Percentiles rank a stretch among this genome's conserved stretches.
These are phyloP conservation scores for Globisporangium radiosum DNA, from an alignment of 352 stramenopile species.

Conservation along the genomic window DNA sequence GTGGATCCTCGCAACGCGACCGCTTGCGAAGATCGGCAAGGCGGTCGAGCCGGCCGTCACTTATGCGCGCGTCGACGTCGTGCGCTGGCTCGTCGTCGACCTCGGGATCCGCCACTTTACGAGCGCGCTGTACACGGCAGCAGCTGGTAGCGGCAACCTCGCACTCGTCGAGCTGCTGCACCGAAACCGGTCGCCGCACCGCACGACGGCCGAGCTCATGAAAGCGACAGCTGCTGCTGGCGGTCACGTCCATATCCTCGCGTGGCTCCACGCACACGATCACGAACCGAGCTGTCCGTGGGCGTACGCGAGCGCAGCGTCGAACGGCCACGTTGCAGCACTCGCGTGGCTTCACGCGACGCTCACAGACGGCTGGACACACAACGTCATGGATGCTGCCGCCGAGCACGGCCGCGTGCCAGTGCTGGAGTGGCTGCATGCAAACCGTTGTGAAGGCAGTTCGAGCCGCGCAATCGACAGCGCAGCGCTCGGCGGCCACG, in stretches of 20 bases:
- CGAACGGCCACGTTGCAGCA: not conserved
- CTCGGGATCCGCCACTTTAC: slow-evolving; percentile 2
- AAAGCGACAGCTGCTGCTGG: slow-evolving; percentile 7
- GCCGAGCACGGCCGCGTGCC: slow-evolving; percentile 1
- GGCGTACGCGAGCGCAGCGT: slow-evolving; percentile 1
- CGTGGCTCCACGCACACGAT: slow-evolving; percentile 58
- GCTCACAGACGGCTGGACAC: not conserved
- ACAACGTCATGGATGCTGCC: not conserved
- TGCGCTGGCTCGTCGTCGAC: not conserved
- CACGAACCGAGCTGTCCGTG: slow-evolving; percentile 1
- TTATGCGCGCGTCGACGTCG: not conserved
- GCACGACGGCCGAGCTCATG: slow-evolving; percentile 1
- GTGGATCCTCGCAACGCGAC: not conserved
- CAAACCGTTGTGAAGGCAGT: not conserved
- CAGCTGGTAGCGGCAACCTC: not conserved
- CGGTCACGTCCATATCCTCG: slow-evolving; percentile 57
- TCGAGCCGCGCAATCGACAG: not conserved
- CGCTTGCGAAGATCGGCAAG: slow-evolving; percentile 2
- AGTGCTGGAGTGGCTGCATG: not conserved
- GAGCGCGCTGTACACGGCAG: not conserved
- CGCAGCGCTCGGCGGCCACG: not conserved
- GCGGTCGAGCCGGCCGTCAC: not conserved
- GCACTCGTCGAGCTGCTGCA: slow-evolving; percentile 1
- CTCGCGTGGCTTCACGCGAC: slow-evolving; percentile 2
- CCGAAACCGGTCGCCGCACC: not conserved